Evolutionary conservation across 768 basidiomycete species (phyloP).

Genomic region (Lactifluus hygrophoroides): DNA sequence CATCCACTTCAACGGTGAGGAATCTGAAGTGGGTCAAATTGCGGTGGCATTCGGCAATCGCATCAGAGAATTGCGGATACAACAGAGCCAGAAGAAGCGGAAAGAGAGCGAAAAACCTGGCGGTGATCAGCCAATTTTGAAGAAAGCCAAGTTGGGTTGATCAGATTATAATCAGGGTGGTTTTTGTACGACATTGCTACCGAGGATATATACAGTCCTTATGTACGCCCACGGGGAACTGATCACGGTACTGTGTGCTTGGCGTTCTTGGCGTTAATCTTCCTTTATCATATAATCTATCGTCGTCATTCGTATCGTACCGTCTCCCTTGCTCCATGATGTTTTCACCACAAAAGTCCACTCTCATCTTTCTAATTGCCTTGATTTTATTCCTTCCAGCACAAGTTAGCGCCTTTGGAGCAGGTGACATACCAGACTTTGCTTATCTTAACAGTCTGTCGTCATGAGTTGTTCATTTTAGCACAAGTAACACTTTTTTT

Average conservation of each 20-base stretch:
- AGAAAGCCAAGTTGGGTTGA: slow-evolving; percentile 61
- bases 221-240: no score
- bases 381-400: no score
- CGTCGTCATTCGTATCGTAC: no score
- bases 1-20: slow-evolving; percentile 75
- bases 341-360: no score
- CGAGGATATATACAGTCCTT: slow-evolving; percentile 8
- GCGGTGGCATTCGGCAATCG: slow-evolving; percentile 44
- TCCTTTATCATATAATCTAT: slow-evolving; percentile 38
- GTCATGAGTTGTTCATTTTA: no score
- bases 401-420: no score
- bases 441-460: no score
- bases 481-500: slow-evolving; percentile 22
- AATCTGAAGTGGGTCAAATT: slow-evolving; percentile 68
- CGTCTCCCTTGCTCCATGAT: no score
- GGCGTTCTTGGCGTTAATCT: slow-evolving; percentile 21
- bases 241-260: neutral
- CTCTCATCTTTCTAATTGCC: no score
- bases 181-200: neutral
- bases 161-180: neutral
- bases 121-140: slow-evolving; percentile 44
- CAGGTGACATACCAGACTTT: slow-evolving; percentile 67
- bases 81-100: slow-evolving; percentile 51
- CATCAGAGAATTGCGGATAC: slow-evolving; percentile 43
- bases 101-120: slow-evolving; percentile 63